Evolutionary conservation across 2,329 filamentous ascomycete species (phyloP), one percentile per base, ranked within the genome.

Genomic region (Trichoderma sp.): DNA sequence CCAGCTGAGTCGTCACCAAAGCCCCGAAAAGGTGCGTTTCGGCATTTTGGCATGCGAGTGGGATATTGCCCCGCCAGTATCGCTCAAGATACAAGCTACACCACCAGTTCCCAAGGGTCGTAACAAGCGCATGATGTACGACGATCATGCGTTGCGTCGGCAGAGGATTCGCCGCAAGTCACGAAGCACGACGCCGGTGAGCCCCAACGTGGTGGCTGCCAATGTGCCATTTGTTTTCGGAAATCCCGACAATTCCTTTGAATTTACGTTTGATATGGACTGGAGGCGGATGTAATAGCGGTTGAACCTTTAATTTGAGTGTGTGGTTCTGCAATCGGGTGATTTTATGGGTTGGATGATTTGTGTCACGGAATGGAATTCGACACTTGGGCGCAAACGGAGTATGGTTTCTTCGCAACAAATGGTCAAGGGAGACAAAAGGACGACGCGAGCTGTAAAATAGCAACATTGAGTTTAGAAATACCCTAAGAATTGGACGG

Each of bases 21-120:
- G 70, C 19, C 80, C 82, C 1, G 74, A 76, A 22, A 71, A 71
- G 7, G 82, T 83, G 57, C 71, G 77, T 15, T 83, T 83, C 68
- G 76, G 78, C 29, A 73, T 83, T 5, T 58, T 83, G 42, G 79
- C 77, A 1, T 83, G 80, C 69, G 78, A 83, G 70, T 82, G 79
- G 80, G 68, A 72, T 6, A 74, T 78, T 15, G 73, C 64, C 17
- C 71, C 72, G 10, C 70, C 70, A 22, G 32, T 64, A 39, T 69
- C 69, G 42, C 64, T 17, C 34, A 72, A 67, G 19, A 69, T 67
- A 35, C 50, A 61, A 35, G 42, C 65, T 2, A 27, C 37, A 5
- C 70, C 67, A 34, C 71, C 72, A 4, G 53, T 65, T 19, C 74
- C 73, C 65, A 76, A 76, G 58, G 74, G 73, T 17, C 68, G 67